phyloP scores from a whole-genome alignment of 495 filamentous ascomycete species.

The Neurospora sp. region DNA sequence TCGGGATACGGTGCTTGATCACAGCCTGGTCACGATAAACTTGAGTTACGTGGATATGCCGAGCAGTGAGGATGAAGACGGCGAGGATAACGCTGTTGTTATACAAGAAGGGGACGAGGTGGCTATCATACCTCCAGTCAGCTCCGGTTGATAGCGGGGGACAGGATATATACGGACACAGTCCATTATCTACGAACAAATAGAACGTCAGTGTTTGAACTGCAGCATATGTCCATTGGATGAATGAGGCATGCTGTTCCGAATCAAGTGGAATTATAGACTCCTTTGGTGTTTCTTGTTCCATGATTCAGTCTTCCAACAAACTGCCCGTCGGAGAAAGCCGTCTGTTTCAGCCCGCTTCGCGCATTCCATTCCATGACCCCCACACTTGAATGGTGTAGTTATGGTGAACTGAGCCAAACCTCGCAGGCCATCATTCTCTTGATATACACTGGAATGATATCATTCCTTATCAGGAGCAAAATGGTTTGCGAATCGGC shows the following conservation, averaged over 20 bases:
- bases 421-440: not conserved
- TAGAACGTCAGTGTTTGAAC: slow-evolving; percentile 12
- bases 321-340: not conserved
- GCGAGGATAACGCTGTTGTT: slow-evolving; percentile 28
- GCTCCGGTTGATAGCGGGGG: slow-evolving; percentile 47
- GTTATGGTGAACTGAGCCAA: not conserved
- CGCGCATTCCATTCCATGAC: not conserved
- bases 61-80: slow-evolving; percentile 28
- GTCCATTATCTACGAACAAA: slow-evolving; percentile 5
- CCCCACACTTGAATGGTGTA: not conserved
- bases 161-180: not conserved
- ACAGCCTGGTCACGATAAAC: slow-evolving; percentile 78
- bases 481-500: not conserved
- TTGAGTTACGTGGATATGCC: slow-evolving; percentile 75
- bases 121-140: slow-evolving; percentile 94
- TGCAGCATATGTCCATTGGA: not conserved
- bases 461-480: not conserved
- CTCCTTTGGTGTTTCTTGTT: not conserved
- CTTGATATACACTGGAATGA: not conserved
- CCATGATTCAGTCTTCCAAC: not conserved
- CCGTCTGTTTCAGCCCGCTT: not conserved
- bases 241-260: not conserved
- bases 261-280: not conserved
- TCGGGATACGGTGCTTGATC: slow-evolving; percentile 54
- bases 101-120: slow-evolving; percentile 82